These are phyloP conservation scores for Eutypella sp. DNA, from an alignment of 2,329 filamentous ascomycete species.

Conservation along the genomic window DNA sequence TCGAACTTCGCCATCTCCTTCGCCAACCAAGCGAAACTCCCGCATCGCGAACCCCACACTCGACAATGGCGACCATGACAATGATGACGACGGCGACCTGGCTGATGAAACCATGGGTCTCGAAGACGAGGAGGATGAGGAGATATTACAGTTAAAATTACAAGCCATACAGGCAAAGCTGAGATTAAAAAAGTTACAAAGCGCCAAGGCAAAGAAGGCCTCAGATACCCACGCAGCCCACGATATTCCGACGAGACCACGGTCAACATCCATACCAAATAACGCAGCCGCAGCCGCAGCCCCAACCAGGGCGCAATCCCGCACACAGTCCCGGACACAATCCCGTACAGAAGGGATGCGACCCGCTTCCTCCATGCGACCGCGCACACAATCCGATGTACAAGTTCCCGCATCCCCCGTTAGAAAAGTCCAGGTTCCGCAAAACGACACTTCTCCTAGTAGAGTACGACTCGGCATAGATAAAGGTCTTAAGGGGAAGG, in stretches of 20 bases:
- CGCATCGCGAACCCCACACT: slow-evolving; percentile 15
- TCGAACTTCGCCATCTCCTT: slow-evolving; percentile 63
- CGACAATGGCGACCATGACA: no score
- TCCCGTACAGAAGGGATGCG: slow-evolving; percentile 12
- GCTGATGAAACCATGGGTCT: slow-evolving; percentile 36
- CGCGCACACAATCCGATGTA: slow-evolving; percentile 38
- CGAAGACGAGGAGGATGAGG: slow-evolving; percentile 76
- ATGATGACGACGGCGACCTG: slow-evolving; percentile 22
- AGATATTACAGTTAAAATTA: slow-evolving; percentile 79
- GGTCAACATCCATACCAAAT: slow-evolving; percentile 14
- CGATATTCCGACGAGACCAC: slow-evolving; percentile 4
- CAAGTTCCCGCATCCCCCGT: slow-evolving; percentile 76
- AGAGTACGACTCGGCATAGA: slow-evolving; percentile 82
- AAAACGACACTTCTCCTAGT: slow-evolving; percentile 67
- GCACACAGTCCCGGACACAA: slow-evolving; percentile 15
- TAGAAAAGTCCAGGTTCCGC: slow-evolving; percentile 46
- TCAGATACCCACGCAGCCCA: slow-evolving; percentile 11
- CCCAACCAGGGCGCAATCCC: not conserved
- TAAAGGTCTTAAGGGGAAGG: slow-evolving; percentile 73
- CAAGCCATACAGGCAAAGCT: slow-evolving; percentile 84
- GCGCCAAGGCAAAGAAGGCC: slow-evolving; percentile 43
- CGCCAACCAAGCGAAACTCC: slow-evolving; percentile 52
- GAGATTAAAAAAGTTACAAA: slow-evolving; percentile 81
- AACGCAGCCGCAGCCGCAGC: slow-evolving; percentile 1
- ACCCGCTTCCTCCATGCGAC: slow-evolving; percentile 13